A percentile compares a stretch with the other conserved stretches of the same genome.
phyloP scores from a whole-genome alignment of 192 early-diverging fungal species.

The Coemansia sp. region DNA sequence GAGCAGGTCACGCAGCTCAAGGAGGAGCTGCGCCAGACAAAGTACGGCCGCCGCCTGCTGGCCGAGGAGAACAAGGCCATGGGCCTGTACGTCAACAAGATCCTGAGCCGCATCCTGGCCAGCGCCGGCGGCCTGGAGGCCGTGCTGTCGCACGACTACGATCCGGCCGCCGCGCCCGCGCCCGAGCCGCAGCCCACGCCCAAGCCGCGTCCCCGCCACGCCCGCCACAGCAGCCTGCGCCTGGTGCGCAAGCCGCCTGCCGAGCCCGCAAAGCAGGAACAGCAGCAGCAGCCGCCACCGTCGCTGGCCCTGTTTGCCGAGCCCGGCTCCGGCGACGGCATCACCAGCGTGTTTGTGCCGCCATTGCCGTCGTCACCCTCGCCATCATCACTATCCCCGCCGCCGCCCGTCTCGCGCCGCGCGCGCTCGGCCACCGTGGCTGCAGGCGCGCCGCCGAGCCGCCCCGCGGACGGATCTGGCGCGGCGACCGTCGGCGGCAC shows the following conservation, averaged over 20 bases:
- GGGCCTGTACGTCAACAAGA: conserved; percentile 71
- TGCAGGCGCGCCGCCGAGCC: conserved; percentile 10
- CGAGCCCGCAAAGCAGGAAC: background rate
- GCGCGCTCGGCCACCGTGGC: conserved; percentile 40
- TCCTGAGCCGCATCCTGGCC: conserved; percentile 68
- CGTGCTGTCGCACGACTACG: conserved; percentile 50
- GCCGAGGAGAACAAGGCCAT: conserved; percentile 67
- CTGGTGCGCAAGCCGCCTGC: conserved; percentile 15
- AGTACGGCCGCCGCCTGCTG: conserved; percentile 57
- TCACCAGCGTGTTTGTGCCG: conserved; percentile 49
- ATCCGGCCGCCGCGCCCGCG: background rate
- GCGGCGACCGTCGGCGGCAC: conserved; percentile 25
- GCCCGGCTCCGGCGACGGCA: conserved; percentile 45
- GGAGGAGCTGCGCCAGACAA: conserved; percentile 49
- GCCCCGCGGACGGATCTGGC: conserved; percentile 1
- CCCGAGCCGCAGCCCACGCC: background rate
- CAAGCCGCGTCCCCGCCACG: background rate
- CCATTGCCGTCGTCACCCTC: conserved; percentile 18
- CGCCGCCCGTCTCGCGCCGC: conserved; percentile 29
- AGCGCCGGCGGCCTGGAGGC: conserved; percentile 50
- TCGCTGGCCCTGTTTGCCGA: conserved; percentile 7
- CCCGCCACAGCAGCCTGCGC: conserved; percentile 5
- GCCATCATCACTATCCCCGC: background rate
- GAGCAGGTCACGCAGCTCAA: conserved; percentile 40
- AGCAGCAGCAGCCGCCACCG: conserved; percentile 5